Evolutionary conservation across 2,329 filamentous ascomycete genomes (phyloP).

Genomic region (Xylaria sp.): DNA sequence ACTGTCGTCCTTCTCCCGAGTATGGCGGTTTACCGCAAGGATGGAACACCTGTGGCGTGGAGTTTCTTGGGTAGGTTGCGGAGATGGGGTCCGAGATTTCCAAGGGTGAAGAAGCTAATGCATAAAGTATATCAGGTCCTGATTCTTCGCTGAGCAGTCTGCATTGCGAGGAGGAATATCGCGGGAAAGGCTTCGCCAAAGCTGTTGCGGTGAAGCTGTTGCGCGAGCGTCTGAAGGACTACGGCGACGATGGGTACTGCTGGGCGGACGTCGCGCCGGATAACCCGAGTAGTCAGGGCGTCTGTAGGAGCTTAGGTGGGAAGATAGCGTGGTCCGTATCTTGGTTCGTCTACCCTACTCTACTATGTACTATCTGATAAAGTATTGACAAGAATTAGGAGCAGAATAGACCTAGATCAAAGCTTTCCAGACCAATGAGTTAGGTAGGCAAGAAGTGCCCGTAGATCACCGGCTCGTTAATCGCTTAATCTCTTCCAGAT

Average conservation of each 20-base stretch:
- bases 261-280: conserved; percentile 66
- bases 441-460: not conserved
- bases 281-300: conserved; percentile 62
- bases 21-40: conserved; percentile 47
- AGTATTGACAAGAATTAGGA: conserved; percentile 29
- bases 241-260: conserved; percentile 54
- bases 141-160: conserved; percentile 65
- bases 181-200: conserved; percentile 66
- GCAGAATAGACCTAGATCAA: conserved; percentile 30
- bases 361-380: not conserved
- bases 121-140: conserved; percentile 44
- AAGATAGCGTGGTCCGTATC: conserved; percentile 57
- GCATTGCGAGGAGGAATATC: conserved; percentile 63
- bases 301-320: conserved; percentile 65
- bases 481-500: conserved; percentile 88
- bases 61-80: conserved; percentile 54
- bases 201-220: conserved; percentile 62
- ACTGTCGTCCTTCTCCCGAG: conserved; percentile 50
- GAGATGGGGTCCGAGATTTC: not conserved
- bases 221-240: conserved; percentile 49
- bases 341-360: conserved; percentile 51
- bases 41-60: conserved; percentile 63
- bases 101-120: not conserved
- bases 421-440: conserved; percentile 30
- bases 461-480: conserved; percentile 50